phyloP scores from a whole-genome alignment of 352 stramenopile genomes.

The Globisporangium mamillatum region DNA sequence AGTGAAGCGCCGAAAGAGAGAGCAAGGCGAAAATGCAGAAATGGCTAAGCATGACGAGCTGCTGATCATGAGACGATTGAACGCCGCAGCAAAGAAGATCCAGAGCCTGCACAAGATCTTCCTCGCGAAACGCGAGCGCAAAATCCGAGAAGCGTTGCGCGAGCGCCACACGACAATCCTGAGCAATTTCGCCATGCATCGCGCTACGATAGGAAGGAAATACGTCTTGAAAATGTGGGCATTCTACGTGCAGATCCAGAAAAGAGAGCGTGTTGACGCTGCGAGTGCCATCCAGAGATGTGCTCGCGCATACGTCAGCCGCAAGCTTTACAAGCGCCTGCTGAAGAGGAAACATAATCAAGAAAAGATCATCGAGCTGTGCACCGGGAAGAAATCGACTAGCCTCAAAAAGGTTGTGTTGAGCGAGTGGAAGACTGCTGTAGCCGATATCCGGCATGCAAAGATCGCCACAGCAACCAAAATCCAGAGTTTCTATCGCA shows the following conservation, averaged over 20 bases:
- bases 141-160: conserved; percentile 30
- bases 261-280: conserved; percentile 30
- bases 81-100: conserved; percentile 44
- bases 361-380: conserved; percentile 39
- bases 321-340: conserved; percentile 34
- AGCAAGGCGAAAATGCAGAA: conserved; percentile 28
- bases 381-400: conserved; percentile 25
- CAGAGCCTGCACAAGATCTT: conserved; percentile 52
- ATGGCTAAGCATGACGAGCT: conserved; percentile 50
- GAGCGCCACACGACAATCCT: conserved; percentile 43
- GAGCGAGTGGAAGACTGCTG: conserved; percentile 23
- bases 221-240: conserved; percentile 36
- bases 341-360: conserved; percentile 33
- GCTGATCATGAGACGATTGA: conserved; percentile 32
- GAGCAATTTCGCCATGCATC: conserved; percentile 31
- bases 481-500: conserved; percentile 46
- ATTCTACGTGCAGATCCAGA: conserved; percentile 32
- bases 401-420: conserved; percentile 18
- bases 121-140: conserved; percentile 28
- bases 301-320: conserved; percentile 32
- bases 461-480: conserved; percentile 18
- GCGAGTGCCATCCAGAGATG: conserved; percentile 39
- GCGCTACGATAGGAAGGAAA: conserved; percentile 23
- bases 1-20: conserved; percentile 27
- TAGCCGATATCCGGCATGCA: not conserved